Evolutionary conservation across 139 green algal species (phyloP), one percentile per base, ranked within the genome.

Genomic region (Coelastrella sp.): DNA sequence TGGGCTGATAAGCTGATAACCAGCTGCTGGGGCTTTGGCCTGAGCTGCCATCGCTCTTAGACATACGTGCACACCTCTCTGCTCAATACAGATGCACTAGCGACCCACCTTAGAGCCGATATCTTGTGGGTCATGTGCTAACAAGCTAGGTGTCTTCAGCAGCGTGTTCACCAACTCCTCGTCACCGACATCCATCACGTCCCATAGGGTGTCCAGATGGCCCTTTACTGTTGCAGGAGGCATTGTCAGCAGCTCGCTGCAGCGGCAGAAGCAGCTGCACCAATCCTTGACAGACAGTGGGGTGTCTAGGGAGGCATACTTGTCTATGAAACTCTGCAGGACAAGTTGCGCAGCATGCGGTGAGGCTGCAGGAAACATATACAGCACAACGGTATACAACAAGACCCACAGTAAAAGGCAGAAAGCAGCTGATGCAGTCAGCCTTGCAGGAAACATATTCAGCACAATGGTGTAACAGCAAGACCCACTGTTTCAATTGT

Each of bases 211-310:
- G 60, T 59, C 61, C 74, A 90, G 74, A 10, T 60, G 74, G 19
- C 77, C 7, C 16, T 22, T 20, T 32, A 90, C 16, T 17, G 32
- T 23, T 20, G 11, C 23, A 54, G 75, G 86, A 65, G 59, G 16
- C 59, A 66, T 32, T 14, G 19, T 17, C 13, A 90, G 60, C 59
- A 90, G 75, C 14, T 83, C 74, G 13, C 22, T 23, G 74, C 86
- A 90, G 60, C 86, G 74, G 7, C 6, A 58, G 61, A 90, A 74
- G 86, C 86, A 90, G 59, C 20, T 61, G 86, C 75, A 83, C 86
- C 86, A 90, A 22, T 84, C 86, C 23, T 56, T 13, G 4, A 57
- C 22, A 5, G 5, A 3, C 22, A 90, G 86, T 0, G 86, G 86
- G 13, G 60, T 83, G 47, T 61, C 22, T 10, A 90, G 60, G 2